Evolutionary conservation across 2,329 filamentous ascomycete species (phyloP).

Genomic region (Dactylellina leptospora): DNA sequence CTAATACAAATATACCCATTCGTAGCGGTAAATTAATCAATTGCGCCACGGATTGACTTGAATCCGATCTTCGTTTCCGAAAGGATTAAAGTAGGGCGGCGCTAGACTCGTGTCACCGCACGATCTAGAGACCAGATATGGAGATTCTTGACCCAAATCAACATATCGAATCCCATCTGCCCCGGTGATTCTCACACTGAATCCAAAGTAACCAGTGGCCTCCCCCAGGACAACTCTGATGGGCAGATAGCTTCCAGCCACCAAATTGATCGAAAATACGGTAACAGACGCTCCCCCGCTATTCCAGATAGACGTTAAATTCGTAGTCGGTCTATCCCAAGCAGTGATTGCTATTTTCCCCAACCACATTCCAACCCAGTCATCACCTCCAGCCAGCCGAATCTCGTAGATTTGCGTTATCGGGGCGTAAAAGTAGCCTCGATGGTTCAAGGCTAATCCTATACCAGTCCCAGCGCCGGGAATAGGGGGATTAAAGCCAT

Average conservation of each 20-base stretch:
- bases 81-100: slow-evolving; percentile 5
- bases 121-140: slow-evolving; percentile 9
- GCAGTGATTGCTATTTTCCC: background rate
- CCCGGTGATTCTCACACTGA: too few relatives aligned
- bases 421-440: slow-evolving; percentile 36
- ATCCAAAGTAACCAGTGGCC: too few relatives aligned
- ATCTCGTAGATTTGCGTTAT: slow-evolving; percentile 10
- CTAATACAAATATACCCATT: too few relatives aligned
- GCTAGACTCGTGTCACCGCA: background rate
- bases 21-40: too few relatives aligned
- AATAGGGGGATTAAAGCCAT: slow-evolving; percentile 6
- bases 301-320: background rate
- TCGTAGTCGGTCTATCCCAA: slow-evolving; percentile 5
- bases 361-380: slow-evolving; percentile 14
- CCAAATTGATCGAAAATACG: too few relatives aligned
- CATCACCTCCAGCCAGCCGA: background rate
- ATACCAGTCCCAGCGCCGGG: background rate
- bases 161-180: background rate
- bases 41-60: too few relatives aligned
- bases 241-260: too few relatives aligned
- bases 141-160: background rate
- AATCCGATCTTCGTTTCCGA: slow-evolving; percentile 20
- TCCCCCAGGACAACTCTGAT: too few relatives aligned
- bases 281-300: too few relatives aligned
- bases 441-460: slow-evolving; percentile 17